A percentile compares a stretch with the other conserved stretches of the same genome.
Evolutionary conservation across 176 grass and related monocot species (phyloP).

Genomic region (Carex parvula): DNA sequence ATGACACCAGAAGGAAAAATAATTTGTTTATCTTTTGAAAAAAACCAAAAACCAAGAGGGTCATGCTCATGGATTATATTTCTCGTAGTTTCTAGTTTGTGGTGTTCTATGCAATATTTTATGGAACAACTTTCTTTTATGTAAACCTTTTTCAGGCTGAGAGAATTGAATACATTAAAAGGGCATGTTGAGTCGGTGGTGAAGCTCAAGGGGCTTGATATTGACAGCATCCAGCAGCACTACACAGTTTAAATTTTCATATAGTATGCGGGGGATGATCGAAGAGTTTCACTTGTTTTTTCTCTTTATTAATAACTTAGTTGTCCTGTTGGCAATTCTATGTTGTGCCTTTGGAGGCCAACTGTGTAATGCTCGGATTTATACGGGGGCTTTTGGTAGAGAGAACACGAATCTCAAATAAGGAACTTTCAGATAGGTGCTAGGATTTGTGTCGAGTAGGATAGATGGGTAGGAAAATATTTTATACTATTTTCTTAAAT

Average conservation of each 20-base stretch:
- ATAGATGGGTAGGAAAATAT: too few species aligned
- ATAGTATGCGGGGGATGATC: background rate
- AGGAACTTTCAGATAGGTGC: too few species aligned
- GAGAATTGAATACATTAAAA: constrained; percentile 70
- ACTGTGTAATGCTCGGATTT: background rate
- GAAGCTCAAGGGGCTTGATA: constrained; percentile 81
- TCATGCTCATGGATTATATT: background rate
- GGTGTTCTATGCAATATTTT: background rate
- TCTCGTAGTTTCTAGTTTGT: background rate
- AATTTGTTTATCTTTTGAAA: too few species aligned
- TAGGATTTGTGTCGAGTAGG: too few species aligned
- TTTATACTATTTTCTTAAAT: too few species aligned
- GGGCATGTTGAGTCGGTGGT: constrained; percentile 59
- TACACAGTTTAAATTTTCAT: constrained; percentile 56
- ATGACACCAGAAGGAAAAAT: too few species aligned
- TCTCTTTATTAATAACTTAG: constrained; percentile 8
- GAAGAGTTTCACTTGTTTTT: background rate
- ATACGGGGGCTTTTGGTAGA: too few species aligned
- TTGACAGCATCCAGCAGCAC: constrained; percentile 58
- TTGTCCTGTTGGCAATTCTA: background rate
- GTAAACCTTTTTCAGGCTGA: constrained; percentile 39
- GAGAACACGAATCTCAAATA: too few species aligned
- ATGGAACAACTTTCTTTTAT: background rate
- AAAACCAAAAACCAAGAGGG: background rate
- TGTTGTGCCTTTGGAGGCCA: constrained; percentile 1